A percentile compares a stretch with the other conserved stretches of the same genome.
Conservation (phyloP, 345 rosid genomes). For the Hirschfeldia incana region DNA sequence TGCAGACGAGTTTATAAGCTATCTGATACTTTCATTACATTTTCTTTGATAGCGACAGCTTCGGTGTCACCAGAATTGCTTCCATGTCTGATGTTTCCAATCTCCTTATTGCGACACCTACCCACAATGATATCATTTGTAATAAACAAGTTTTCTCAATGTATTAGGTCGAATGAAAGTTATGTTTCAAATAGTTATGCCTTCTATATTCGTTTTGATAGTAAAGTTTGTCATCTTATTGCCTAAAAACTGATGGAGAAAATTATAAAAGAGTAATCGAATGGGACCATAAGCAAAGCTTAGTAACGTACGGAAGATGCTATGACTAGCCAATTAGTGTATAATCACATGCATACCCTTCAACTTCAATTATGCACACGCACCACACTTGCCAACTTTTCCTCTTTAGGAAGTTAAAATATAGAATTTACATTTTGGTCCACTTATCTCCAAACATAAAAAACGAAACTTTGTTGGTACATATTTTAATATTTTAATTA, state of each 20-base stretch:
- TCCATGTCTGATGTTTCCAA: slow-evolving; percentile 20
- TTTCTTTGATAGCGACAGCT: slow-evolving; percentile 30
- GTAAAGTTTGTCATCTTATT: slow-evolving; percentile 21
- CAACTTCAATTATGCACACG: slow-evolving; percentile 22
- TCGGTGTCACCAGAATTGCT: slow-evolving; percentile 2
- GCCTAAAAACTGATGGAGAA: neutral
- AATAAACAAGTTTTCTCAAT: slow-evolving; percentile 1
- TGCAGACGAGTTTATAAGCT: slow-evolving; percentile 11
- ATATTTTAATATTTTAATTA: neutral
- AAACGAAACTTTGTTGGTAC: slow-evolving; percentile 17
- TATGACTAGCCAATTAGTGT: slow-evolving; percentile 39
- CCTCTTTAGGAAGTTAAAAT: slow-evolving; percentile 2
- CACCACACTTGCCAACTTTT: slow-evolving; percentile 18
- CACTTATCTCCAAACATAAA: slow-evolving; percentile 2
- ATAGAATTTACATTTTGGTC: slow-evolving; percentile 19
- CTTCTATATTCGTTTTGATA: slow-evolving; percentile 3
- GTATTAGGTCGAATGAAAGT: neutral
- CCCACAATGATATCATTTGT: slow-evolving; percentile 2
- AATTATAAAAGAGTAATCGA: neutral
- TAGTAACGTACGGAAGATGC: slow-evolving; percentile 44
- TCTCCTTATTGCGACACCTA: slow-evolving; percentile 24
- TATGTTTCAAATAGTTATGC: neutral
- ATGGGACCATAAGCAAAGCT: slow-evolving; percentile 27
- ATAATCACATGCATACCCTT: slow-evolving; percentile 38
- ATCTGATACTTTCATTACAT: slow-evolving; percentile 21